phyloP scores from a whole-genome alignment of 202 grass and related monocot genomes.

The Eragrostis tef region DNA sequence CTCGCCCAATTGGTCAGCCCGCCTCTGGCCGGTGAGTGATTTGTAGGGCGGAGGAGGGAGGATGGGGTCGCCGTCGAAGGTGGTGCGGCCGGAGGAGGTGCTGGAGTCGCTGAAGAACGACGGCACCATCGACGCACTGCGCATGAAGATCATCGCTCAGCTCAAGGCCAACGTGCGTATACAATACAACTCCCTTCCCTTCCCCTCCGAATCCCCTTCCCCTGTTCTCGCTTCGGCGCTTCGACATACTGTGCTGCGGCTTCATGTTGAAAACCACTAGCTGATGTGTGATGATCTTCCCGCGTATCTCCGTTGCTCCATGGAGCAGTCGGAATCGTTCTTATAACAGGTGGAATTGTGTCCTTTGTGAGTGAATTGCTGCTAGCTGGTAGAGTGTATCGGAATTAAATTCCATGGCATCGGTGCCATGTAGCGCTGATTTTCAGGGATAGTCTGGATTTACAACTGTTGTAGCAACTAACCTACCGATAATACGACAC shows the following conservation, averaged over 20 bases:
- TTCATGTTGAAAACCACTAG: neutral
- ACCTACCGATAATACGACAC: neutral
- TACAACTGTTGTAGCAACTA: neutral
- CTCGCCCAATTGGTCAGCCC: too few relatives aligned
- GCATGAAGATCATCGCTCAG: conserved; percentile 90
- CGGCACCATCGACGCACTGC: conserved; percentile 88
- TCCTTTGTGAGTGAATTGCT: neutral
- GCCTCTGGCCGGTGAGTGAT: neutral
- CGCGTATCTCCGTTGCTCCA: neutral
- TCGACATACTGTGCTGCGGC: neutral
- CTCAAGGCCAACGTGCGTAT: conserved; percentile 82
- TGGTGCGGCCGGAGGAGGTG: conserved; percentile 81
- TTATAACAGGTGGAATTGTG: neutral
- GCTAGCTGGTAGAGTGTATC: neutral
- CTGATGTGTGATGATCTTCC: neutral
- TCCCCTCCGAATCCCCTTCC: neutral
- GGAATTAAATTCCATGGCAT: neutral
- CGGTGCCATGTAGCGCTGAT: neutral
- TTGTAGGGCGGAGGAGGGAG: neutral
- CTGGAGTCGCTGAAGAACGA: conserved; percentile 91
- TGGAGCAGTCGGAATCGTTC: neutral
- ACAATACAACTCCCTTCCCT: neutral
- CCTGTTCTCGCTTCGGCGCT: neutral
- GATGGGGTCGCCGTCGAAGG: conserved; percentile 64
- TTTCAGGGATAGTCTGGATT: neutral